phyloP scores from a whole-genome alignment of 768 basidiomycete species.

The Hericium coralloides region DNA sequence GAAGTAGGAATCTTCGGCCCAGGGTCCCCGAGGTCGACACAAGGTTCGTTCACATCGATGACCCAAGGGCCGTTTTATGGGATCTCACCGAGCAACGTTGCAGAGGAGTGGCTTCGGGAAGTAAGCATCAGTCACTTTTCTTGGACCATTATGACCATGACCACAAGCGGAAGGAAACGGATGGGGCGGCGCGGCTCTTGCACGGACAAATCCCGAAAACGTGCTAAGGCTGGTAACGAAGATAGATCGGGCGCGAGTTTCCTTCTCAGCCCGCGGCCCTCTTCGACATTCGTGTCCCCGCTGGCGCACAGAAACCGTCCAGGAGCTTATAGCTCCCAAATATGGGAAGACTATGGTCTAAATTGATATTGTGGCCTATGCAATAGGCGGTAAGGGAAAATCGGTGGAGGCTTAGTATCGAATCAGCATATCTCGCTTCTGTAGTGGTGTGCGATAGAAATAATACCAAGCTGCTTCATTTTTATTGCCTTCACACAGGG shows the following conservation, averaged over 20 bases:
- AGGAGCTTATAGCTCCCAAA: constrained; percentile 1
- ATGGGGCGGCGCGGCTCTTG: neutral
- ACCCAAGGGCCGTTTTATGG: neutral
- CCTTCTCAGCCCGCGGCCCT: neutral
- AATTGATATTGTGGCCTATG: too few relatives aligned
- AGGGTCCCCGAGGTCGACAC: neutral
- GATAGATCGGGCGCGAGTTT: neutral
- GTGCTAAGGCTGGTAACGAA: neutral
- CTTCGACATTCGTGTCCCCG: neutral
- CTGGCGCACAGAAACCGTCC: too few relatives aligned
- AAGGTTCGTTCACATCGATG: neutral
- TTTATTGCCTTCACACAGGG: too few relatives aligned
- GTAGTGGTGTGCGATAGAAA: too few relatives aligned
- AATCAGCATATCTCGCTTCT: too few relatives aligned
- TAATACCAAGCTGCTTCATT: too few relatives aligned
- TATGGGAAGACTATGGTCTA: neutral
- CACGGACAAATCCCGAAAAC: neutral
- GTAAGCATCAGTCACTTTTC: neutral
- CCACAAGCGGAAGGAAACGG: neutral
- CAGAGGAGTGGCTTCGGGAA: neutral
- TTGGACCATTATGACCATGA: neutral
- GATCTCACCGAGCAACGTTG: neutral
- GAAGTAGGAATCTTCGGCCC: neutral
- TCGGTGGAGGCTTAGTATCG: too few relatives aligned
- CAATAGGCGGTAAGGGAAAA: too few relatives aligned